Base-by-base conservation (phyloP, 352 stramenopile genomes). In the Blastocystis hominis region DNA sequence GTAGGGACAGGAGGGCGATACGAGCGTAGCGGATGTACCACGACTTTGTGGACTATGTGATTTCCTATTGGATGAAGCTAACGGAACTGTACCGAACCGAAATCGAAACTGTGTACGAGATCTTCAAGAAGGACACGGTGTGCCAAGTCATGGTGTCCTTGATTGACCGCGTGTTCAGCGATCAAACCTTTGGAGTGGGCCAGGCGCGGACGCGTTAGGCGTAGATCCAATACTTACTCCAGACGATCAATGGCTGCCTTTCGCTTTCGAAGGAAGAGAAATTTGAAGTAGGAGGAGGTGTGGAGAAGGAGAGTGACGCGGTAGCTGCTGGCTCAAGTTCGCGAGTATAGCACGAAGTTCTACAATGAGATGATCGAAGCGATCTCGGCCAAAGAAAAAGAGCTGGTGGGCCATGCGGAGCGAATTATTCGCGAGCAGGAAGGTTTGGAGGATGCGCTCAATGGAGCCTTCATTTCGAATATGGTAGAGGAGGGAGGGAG, bases 81-180 rank as follows among this genome's bases (percentile, higher is more conserved):
- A 68, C 72, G 40, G 38, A 64, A 20, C 44, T 84, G 50, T 84
- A 66, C 55, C 34, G 50, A 24, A 10, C 59, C 24, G 72, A 84
- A 46, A 53, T 84, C 20, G 42, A 84, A 6, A 84, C 72, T 3
- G 72, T 84, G 3, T 84, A 84, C 44, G 72, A 84, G 56, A 84
- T 84, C 36, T 84, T 84, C 44, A 53, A 84, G 36, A 64, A 68
- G n/a, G 72, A 84, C 44, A 53, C 42, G 7, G 72, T 84, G 38
- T 84, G 72, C 36, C 72, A 84, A 34, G 72, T 84, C 17, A 84
- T 84, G 34, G 72, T 84, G 50, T 30, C 72, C 7, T 34, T 84
- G 15, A 6, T 84, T 1, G 72, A 84, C 56, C 72, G 72, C 40
- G 72, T 84, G 6, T 84, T 84, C 50, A 68, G 62, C 44, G 72